Conservation (phyloP, 2,329 filamentous ascomycete species). For the Fusarium proliferatum region DNA sequence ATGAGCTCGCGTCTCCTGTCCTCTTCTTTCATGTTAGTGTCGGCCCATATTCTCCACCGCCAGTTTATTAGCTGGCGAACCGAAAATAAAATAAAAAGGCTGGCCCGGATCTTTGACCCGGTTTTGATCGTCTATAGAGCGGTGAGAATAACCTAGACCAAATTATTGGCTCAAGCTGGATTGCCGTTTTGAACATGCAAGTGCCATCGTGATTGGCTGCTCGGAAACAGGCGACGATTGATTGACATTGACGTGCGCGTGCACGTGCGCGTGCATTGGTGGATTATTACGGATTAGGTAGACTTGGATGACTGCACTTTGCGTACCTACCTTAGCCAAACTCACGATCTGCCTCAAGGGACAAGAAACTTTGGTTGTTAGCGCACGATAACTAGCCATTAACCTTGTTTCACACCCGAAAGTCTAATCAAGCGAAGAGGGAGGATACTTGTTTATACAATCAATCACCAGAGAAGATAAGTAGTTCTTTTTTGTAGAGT, state of each 20-base stretch:
- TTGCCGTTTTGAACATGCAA: conserved; percentile 39
- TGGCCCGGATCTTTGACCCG: conserved; percentile 4
- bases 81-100: not conserved
- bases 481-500: not conserved
- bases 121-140: conserved; percentile 14
- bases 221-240: conserved; percentile 14
- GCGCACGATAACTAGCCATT: not conserved
- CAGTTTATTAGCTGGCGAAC: conserved; percentile 8
- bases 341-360: conserved; percentile 18
- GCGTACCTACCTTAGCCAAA: not conserved
- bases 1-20: not conserved
- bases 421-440: conserved; percentile 4
- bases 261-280: conserved; percentile 22
- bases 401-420: conserved; percentile 1
- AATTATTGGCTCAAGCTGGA: conserved; percentile 5
- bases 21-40: conserved; percentile 14
- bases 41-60: conserved; percentile 33
- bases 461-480: not conserved
- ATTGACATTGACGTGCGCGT: conserved; percentile 5
- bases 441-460: not conserved
- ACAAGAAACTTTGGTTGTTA: not conserved
- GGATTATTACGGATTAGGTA: not conserved
- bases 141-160: conserved; percentile 23
- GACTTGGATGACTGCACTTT: not conserved
- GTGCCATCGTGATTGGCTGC: conserved; percentile 34